Percentiles rank a stretch among this genome's conserved stretches.
phyloP scores from a whole-genome alignment of 768 basidiomycete species.

The Cystofilobasidium ferigula region DNA sequence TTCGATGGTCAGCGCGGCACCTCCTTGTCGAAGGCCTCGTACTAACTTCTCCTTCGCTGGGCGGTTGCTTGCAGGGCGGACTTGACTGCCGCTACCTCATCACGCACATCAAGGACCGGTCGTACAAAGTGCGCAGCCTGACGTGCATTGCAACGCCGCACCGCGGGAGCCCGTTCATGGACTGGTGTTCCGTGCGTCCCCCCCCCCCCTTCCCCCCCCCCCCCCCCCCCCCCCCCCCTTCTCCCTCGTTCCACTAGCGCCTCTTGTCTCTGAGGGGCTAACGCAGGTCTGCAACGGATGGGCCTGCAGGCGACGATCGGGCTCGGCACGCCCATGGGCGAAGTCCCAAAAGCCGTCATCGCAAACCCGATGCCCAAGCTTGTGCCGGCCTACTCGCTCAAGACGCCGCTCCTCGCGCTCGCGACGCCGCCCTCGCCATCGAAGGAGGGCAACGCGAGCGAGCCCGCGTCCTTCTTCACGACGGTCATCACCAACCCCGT shows the following conservation, averaged over 20 bases:
- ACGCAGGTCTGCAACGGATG: too few relatives aligned
- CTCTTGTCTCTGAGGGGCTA: too few relatives aligned
- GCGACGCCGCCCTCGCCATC: conserved; percentile 1
- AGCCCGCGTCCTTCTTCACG: conserved; percentile 6
- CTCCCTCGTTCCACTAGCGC: too few relatives aligned
- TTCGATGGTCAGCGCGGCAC: conserved; percentile 54
- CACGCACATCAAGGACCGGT: conserved; percentile 60
- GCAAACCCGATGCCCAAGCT: conserved; percentile 27
- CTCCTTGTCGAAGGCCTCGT: background rate
- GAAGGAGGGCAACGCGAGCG: background rate
- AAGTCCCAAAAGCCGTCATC: conserved; percentile 31
- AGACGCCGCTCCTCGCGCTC: conserved; percentile 39
- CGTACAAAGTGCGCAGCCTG: conserved; percentile 70
- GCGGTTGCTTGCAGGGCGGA: conserved; percentile 53
- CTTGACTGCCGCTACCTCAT: conserved; percentile 87
- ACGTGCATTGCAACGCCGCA: conserved; percentile 95
- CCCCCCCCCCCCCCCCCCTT: background rate
- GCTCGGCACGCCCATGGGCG: conserved; percentile 48
- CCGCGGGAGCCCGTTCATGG: conserved; percentile 91
- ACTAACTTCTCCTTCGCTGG: background rate
- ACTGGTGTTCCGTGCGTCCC: conserved; percentile 77
- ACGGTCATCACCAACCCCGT: conserved; percentile 18
- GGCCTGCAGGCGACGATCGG: conserved; percentile 78
- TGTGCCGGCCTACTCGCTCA: conserved; percentile 41
- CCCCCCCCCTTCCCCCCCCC: too few relatives aligned